A percentile compares a stretch with the other conserved stretches of the same genome.
These are phyloP conservation scores for Delitschia confertaspora DNA, from an alignment of 495 filamentous ascomycete genomes.

Conservation along the genomic window DNA sequence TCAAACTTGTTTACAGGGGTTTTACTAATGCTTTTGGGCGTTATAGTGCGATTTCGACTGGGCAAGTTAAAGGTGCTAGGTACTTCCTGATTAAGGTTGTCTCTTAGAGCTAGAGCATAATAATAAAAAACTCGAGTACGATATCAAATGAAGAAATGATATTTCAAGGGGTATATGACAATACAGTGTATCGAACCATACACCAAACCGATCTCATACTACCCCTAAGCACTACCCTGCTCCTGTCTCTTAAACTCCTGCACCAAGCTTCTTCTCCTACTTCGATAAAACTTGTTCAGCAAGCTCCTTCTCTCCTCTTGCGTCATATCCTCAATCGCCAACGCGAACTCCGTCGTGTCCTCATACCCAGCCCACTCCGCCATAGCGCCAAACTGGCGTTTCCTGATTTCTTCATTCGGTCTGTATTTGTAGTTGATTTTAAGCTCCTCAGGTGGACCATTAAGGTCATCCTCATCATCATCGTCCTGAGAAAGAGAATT, in stretches of 20 bases:
- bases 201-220: too few species aligned
- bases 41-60: too few species aligned
- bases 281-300: constrained; percentile 71
- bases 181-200: too few species aligned
- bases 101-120: too few species aligned
- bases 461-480: constrained; percentile 3
- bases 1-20: too few species aligned
- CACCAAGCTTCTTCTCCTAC: constrained; percentile 36
- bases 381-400: constrained; percentile 86
- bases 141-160: too few species aligned
- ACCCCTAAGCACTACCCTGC: too few species aligned
- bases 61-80: too few species aligned
- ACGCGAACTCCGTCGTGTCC: constrained; percentile 75
- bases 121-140: too few species aligned
- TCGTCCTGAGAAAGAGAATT: neutral
- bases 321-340: constrained; percentile 90
- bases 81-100: too few species aligned
- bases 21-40: too few species aligned
- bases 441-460: constrained; percentile 4
- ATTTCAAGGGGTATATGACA: too few species aligned
- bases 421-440: constrained; percentile 57
- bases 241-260: neutral
- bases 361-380: constrained; percentile 67
- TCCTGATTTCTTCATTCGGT: constrained; percentile 65
- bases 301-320: constrained; percentile 71